Conservation (phyloP, 2,329 filamentous ascomycete species). For the Verticillium klebahnii region DNA sequence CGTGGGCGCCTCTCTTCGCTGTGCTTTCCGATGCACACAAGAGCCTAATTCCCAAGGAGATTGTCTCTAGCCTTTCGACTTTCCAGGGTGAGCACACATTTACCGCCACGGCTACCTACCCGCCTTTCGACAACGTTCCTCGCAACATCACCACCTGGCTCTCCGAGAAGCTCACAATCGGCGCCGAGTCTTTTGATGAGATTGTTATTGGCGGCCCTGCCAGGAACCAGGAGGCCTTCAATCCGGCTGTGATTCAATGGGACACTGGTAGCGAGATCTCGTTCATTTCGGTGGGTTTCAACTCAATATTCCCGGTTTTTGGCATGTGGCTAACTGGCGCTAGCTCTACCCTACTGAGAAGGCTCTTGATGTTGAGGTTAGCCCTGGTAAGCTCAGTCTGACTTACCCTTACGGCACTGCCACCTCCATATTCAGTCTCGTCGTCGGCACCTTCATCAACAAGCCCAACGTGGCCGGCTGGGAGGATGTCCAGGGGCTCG, state of each 20-base stretch:
- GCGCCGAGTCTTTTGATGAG: conserved; percentile 54
- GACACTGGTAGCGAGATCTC: conserved; percentile 30
- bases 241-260: conserved; percentile 59
- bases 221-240: conserved; percentile 47
- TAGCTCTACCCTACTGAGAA: conserved; percentile 33
- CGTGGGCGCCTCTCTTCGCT: conserved; percentile 52
- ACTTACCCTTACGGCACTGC: conserved; percentile 49
- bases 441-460: conserved; percentile 41
- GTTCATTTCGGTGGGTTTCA: conserved; percentile 21
- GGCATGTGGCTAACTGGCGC: conserved; percentile 12
- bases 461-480: conserved; percentile 39
- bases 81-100: conserved; percentile 53
- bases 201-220: conserved; percentile 50
- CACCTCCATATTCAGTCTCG: conserved; percentile 43
- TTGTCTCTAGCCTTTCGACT: conserved; percentile 32
- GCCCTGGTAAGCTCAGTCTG: conserved; percentile 38
- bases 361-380: conserved; percentile 34
- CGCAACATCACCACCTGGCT: conserved; percentile 59
- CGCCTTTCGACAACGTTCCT: conserved; percentile 50
- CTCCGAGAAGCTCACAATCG: conserved; percentile 52
- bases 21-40: conserved; percentile 47
- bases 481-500: conserved; percentile 42
- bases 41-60: conserved; percentile 35
- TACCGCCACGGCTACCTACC: conserved; percentile 47
- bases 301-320: background rate